These are phyloP conservation scores for Ustilago hordei DNA, from an alignment of 1,284 basidiomycete species.

Conservation along the genomic window DNA sequence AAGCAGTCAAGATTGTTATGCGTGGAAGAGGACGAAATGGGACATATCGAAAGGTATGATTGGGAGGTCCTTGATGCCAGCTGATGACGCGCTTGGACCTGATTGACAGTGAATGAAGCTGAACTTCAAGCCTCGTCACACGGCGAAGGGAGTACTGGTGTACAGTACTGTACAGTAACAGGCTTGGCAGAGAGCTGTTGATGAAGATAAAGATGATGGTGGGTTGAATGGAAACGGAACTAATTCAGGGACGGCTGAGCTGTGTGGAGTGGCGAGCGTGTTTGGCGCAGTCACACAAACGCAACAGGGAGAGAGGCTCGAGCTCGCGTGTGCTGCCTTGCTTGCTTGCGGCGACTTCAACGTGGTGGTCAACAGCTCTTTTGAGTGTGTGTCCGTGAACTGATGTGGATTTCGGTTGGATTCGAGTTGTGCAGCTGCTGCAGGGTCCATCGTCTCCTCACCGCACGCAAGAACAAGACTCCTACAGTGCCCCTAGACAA, in stretches of 20 bases:
- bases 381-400: background rate
- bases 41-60: constrained; percentile 8
- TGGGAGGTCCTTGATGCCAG: background rate
- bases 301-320: background rate
- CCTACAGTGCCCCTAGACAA: background rate
- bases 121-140: background rate
- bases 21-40: background rate
- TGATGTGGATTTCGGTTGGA: background rate
- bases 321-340: background rate
- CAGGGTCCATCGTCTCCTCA: background rate
- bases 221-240: background rate
- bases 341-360: constrained; percentile 11
- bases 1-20: constrained; percentile 6
- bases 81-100: background rate
- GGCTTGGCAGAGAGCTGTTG: background rate
- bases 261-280: background rate
- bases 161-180: background rate
- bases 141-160: background rate
- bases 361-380: background rate
- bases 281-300: background rate
- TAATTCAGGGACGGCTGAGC: background rate
- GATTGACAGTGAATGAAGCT: background rate
- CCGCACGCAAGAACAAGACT: background rate
- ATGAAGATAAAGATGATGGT: constrained; percentile 5
- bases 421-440: background rate